Base-by-base conservation (phyloP, 2,329 filamentous ascomycete genomes). In the Blastomyces parvus region DNA sequence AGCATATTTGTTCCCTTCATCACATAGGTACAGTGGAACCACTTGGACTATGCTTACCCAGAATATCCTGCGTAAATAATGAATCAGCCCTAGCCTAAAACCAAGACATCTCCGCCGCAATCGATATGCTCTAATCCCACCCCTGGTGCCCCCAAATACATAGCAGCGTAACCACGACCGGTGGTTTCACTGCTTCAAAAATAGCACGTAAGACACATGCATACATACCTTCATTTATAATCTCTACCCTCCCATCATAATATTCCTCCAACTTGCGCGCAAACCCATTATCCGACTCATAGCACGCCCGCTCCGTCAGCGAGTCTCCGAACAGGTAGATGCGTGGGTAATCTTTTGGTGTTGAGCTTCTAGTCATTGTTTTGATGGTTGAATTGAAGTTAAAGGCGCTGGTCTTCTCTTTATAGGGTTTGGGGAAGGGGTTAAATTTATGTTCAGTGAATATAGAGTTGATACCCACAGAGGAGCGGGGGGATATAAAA, bases 281-380 rank as follows among this genome's bases (percentile, higher is more conserved):
- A 58, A 69, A 69, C 3, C 67, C 66, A n/a, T 27, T 60, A 57
- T 68, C 44, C 14, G 60, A 27, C 38, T 66, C 64, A 25, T 52
- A 58, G 58, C 67, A 66, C 0, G 59, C 66, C 17, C 65, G 40
- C 53, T 67, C 67, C 11, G 67, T 69, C 50, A 69, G 59, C 25
- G 67, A 67, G 62, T 69, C 67, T 17, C 67, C 67, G 59, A 69
- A 68, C 36, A 69, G 57, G 27, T 69, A 69, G 46, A 69, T 67
- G 19, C 66, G 64, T 22, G 67, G 67, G 38, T 63, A 67, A 48
- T 66, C 58, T 50, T 65, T 61, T 25, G 62, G 63, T 9, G 25
- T 46, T 27, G 33, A n/a, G 7, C 25, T n/a, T 36, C 40, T 55
- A 53, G 33, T 40, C 46, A 55, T 61, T 17, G 36, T 33, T 4